A percentile compares a stretch with the other conserved stretches of the same genome.
These are phyloP conservation scores for Tubosaeta sp. DNA, from an alignment of 768 basidiomycete species.

Conservation along the genomic window DNA sequence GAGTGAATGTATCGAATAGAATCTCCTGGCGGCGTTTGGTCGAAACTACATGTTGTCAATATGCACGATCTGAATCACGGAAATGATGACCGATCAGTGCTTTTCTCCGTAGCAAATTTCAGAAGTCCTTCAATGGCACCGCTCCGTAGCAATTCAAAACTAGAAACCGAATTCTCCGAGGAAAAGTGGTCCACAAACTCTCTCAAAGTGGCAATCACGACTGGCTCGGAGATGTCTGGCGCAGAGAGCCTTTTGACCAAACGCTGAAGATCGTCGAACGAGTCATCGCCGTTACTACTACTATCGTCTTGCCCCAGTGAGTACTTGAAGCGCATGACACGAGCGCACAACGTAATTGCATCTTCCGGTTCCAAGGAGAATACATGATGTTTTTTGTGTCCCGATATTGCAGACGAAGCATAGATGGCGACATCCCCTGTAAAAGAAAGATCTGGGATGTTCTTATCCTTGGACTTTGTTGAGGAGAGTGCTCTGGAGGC, in stretches of 20 bases:
- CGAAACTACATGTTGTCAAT: constrained; percentile 44
- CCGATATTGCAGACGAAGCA: constrained; percentile 48
- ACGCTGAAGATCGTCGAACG: constrained; percentile 57
- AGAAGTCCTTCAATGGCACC: constrained; percentile 87
- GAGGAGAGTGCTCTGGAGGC: constrained; percentile 61
- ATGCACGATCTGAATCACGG: neutral
- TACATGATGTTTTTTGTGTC: constrained; percentile 67
- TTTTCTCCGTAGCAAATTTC: constrained; percentile 71
- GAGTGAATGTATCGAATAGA: constrained; percentile 73
- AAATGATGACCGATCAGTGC: constrained; percentile 22
- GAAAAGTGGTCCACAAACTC: constrained; percentile 81
- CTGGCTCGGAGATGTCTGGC: constrained; percentile 55
- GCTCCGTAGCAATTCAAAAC: constrained; percentile 93
- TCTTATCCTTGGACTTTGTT: constrained; percentile 46
- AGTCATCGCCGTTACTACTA: constrained; percentile 52
- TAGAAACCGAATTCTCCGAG: constrained; percentile 78
- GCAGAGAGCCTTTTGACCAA: constrained; percentile 64
- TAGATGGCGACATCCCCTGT: constrained; percentile 35
- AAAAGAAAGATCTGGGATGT: constrained; percentile 30
- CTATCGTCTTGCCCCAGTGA: constrained; percentile 53
- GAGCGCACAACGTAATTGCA: constrained; percentile 86
- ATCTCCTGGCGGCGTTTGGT: constrained; percentile 67
- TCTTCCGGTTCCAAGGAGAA: constrained; percentile 80
- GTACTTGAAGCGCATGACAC: constrained; percentile 83
- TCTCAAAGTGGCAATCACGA: constrained; percentile 55